Evolutionary conservation across 345 rosid genomes (phyloP), one percentile per base, ranked within the genome.

Genomic region (Noccaea bulbosa): DNA sequence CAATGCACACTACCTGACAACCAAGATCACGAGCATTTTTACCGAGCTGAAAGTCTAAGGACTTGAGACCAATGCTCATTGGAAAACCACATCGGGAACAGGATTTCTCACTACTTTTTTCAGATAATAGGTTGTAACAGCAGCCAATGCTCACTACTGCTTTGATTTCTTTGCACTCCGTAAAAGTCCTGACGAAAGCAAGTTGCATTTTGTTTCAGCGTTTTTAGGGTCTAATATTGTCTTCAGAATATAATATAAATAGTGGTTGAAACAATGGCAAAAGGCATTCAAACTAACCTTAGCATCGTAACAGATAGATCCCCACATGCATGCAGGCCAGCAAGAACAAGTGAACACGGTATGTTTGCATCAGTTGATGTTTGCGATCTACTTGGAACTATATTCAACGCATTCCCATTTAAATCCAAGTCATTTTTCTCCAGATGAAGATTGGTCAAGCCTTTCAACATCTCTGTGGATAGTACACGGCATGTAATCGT

Each of bases 301-400:
- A 93, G 85, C 96, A 93, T 93, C 49, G 92, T 88, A 63, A 88
- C 92, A 16, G 97, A 90, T 53, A 90, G 92, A 86, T 93, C 96
- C 15, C 98, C 98, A 62, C 98, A 93, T 33, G 98, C 97, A 83
- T 93, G 98, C 75, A 90, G 88, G 51, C 98, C 97, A 64, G 98
- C 91, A 74, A 93, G 94, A 71, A 90, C 84, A 65, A 88, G 76
- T 63, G 96, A 83, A 57, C 78, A 71, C 15, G 69, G 58, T 73
- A 38, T 46, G 14, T 49, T 79, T 57, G 64, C 49, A 71, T 32
- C 51, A 49, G n/a, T 53, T 4, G 61, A 71, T 39, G 80, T 62
- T 11, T 76, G 70, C 61, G 78, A 67, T 64, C 72, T 67, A 44
- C 52, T 35, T 50, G 11, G 55, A 53, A 49, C 56, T 50, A 35